These are phyloP conservation scores for Plasmodium berghei DNA, from an alignment of 169 alveolate genomes.

Conservation along the genomic window DNA sequence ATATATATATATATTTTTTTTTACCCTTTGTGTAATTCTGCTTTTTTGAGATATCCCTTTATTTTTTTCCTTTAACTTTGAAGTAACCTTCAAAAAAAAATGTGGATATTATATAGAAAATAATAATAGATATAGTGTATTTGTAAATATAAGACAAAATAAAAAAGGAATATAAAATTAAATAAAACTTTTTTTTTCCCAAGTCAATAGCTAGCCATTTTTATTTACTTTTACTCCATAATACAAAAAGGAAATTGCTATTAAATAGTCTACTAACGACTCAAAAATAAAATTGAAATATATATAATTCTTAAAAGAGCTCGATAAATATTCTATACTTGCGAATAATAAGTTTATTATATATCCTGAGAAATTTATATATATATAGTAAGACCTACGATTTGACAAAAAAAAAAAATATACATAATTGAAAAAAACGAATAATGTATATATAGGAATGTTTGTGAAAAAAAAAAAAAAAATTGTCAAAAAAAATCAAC, in stretches of 20 bases:
- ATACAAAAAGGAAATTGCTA: slow-evolving; percentile 44
- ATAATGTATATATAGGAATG: background rate
- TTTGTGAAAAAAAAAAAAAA: background rate
- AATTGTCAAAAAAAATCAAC: background rate
- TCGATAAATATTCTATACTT: slow-evolving; percentile 21
- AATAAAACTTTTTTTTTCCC: too few relatives aligned
- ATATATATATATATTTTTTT: background rate
- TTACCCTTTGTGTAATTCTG: slow-evolving; percentile 50
- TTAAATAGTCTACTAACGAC: slow-evolving; percentile 40
- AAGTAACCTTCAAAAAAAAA: slow-evolving; percentile 45
- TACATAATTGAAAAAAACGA: background rate
- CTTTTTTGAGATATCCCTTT: slow-evolving; percentile 44
- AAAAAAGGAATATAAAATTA: background rate
- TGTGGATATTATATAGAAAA: background rate
- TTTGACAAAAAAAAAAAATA: background rate
- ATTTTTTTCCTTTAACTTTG: slow-evolving; percentile 48
- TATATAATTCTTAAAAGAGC: slow-evolving; percentile 28
- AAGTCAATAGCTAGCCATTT: background rate
- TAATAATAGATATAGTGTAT: background rate
- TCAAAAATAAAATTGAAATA: slow-evolving; percentile 56
- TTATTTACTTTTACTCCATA: slow-evolving; percentile 56
- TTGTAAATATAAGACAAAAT: background rate
- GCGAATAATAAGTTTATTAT: slow-evolving; percentile 34
- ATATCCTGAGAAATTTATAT: slow-evolving; percentile 30
- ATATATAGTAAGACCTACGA: slow-evolving; percentile 39